Evolutionary conservation across 305 asterid species (phyloP).

Genomic region (Fraxinus ornus): DNA sequence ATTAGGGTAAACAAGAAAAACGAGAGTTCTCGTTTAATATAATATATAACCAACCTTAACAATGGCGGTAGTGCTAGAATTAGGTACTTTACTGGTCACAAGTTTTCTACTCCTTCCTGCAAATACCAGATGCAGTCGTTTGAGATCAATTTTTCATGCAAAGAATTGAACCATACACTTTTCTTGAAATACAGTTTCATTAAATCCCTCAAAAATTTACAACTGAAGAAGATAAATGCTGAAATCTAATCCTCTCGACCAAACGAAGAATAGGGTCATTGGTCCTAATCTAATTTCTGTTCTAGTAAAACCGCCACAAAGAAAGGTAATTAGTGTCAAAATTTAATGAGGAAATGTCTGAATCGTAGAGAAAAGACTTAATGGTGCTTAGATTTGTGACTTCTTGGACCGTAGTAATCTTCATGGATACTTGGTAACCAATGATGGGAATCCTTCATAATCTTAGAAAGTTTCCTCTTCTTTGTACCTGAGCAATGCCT

Average conservation of each 20-base stretch:
- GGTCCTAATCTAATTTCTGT: not conserved
- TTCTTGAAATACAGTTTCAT: not conserved
- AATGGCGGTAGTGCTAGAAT: conserved; percentile 33
- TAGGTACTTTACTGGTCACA: conserved; percentile 29
- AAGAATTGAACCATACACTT: not conserved
- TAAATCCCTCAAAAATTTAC: not conserved
- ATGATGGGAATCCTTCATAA: conserved; percentile 44
- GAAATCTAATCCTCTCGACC: not conserved
- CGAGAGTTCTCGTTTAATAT: not conserved
- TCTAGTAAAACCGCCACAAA: not conserved
- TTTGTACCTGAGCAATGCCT: conserved; percentile 51
- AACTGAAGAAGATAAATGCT: not conserved
- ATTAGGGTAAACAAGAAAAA: not conserved
- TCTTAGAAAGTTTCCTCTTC: conserved; percentile 39
- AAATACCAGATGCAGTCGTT: conserved; percentile 22
- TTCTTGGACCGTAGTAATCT: conserved; percentile 52
- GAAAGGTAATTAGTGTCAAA: not conserved
- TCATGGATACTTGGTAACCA: conserved; percentile 72
- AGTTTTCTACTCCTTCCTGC: conserved; percentile 72
- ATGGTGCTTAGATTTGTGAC: conserved; percentile 65
- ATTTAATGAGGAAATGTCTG: not conserved
- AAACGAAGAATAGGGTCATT: not conserved
- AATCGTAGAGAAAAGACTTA: conserved; percentile 12
- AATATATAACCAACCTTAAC: conserved; percentile 55
- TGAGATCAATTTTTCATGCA: not conserved